Evolutionary conservation across 495 filamentous ascomycete genomes (phyloP), one percentile per base, ranked within the genome.

Genomic region (Tuber aestivum): DNA sequence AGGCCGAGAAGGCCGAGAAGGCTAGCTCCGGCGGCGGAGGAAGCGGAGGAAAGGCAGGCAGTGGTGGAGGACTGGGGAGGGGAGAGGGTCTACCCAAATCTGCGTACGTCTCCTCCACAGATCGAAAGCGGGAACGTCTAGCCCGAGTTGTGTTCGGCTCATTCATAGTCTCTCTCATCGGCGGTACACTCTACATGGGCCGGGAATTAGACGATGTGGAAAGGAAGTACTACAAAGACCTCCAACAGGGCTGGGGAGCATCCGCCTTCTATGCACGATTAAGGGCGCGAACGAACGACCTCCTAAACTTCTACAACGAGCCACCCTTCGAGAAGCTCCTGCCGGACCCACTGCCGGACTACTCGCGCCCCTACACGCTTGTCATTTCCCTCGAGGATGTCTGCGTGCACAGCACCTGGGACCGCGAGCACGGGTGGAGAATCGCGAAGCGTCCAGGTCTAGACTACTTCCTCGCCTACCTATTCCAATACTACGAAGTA

Each of bases 401-500:
- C 78, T 87, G 98, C 41, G 89, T 99, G 45, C 95, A 97, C 84
- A 94, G 91, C 83, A 92, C 97, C 80, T 99, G 95, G 95, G 89
- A 89, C 35, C 89, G 94, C 71, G 92, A 98, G 80, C 92, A 97
- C 80, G 95, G 95, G 41, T 99, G 95, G 95, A 90, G 95, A 75
- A 89, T 95, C 79, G 95, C 95, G 65, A 99, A 99, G 86, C 90
- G 95, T 45, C 95, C 95, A 41, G 95, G 95, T 61, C 88, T 97
- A 69, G 95, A 99, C 85, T 99, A 99, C 86, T 98, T 99, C 86
- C 84, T 99, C 73, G 93, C 92, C 82, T 99, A 99, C 83, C 87
- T 99, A 56, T 94, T 91, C 84, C 93, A 97, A 83, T 97, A 98
- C 87, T 99, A 97, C 84, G 95, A 99, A 83, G 87, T 99, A 37